Percentiles rank a stretch among this genome's conserved stretches.
Conservation (phyloP, 768 basidiomycete genomes). For the Nevesoporus exiguus region DNA sequence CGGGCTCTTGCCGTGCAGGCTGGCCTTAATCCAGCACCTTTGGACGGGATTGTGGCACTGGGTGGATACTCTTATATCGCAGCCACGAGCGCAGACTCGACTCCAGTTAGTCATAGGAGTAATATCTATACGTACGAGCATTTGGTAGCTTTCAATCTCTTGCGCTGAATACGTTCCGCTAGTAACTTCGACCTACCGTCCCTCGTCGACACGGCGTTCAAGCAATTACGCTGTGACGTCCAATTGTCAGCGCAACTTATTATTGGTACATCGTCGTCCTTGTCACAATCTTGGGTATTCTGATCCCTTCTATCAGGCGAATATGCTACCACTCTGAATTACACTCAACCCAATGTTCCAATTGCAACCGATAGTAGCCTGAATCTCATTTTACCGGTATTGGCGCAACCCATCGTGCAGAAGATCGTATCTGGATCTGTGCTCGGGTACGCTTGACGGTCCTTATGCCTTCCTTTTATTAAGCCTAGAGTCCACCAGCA, state of each 20-base stretch:
- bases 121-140: slow-evolving; percentile 52
- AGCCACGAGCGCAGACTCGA: slow-evolving; percentile 32
- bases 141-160: neutral
- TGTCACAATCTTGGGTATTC: neutral
- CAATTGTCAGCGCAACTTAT: slow-evolving; percentile 49
- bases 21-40: slow-evolving; percentile 52
- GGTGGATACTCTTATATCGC: slow-evolving; percentile 63
- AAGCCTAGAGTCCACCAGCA: slow-evolving; percentile 31
- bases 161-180: neutral
- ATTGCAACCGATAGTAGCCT: slow-evolving; percentile 60
- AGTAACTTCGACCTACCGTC: slow-evolving; percentile 62
- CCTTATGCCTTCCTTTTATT: neutral
- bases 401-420: slow-evolving; percentile 74
- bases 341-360: slow-evolving; percentile 53
- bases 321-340: slow-evolving; percentile 60
- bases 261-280: slow-evolving; percentile 42
- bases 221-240: slow-evolving; percentile 59
- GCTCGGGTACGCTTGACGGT: slow-evolving; percentile 42
- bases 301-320: slow-evolving; percentile 43
- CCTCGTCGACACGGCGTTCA: slow-evolving; percentile 66
- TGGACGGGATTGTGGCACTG: slow-evolving; percentile 62
- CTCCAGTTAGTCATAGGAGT: slow-evolving; percentile 34
- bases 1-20: slow-evolving; percentile 64
- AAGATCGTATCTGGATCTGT: slow-evolving; percentile 57
- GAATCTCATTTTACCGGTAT: slow-evolving; percentile 60